Percentiles rank a stretch among this genome's conserved stretches.
phyloP scores from a whole-genome alignment of 169 alveolate species.

The Plasmodium berghei region DNA sequence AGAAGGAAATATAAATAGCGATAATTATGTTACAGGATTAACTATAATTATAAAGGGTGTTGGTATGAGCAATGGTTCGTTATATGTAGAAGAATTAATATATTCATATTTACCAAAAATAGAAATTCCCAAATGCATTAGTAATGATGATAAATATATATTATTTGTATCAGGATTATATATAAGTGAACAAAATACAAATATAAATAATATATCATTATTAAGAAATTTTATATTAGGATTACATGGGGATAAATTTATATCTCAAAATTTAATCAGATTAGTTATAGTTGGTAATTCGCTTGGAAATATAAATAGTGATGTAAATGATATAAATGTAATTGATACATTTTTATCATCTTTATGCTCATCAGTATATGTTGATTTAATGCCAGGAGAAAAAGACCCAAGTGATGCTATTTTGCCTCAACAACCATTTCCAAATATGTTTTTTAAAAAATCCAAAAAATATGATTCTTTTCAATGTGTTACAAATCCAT shows the following conservation, averaged over 20 bases:
- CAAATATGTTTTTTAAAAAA: conserved; percentile 71
- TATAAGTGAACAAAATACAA: conserved; percentile 44
- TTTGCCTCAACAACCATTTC: conserved; percentile 84
- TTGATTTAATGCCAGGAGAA: conserved; percentile 81
- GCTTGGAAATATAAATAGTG: conserved; percentile 41
- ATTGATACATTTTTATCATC: conserved; percentile 38
- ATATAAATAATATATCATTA: conserved; percentile 19
- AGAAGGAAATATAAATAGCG: conserved; percentile 74
- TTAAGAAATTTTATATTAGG: conserved; percentile 71
- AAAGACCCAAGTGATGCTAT: conserved; percentile 78
- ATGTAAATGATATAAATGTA: conserved; percentile 37
- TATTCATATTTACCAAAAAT: conserved; percentile 63
- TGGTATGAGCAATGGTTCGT: conserved; percentile 73
- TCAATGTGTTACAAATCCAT: conserved; percentile 81
- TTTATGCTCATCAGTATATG: conserved; percentile 48
- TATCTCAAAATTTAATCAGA: conserved; percentile 65
- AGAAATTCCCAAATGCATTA: conserved; percentile 34
- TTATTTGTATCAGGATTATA: conserved; percentile 73
- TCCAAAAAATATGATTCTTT: conserved; percentile 60
- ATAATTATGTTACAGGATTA: conserved; percentile 50
- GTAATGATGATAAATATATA: conserved; percentile 52
- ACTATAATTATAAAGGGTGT: conserved; percentile 49
- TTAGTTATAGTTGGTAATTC: conserved; percentile 77
- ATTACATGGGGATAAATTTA: conserved; percentile 46
- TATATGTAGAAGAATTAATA: conserved; percentile 70